These are phyloP conservation scores for Amphicarpaea edgeworthii DNA, from an alignment of 306 rosid genomes.

Conservation along the genomic window DNA sequence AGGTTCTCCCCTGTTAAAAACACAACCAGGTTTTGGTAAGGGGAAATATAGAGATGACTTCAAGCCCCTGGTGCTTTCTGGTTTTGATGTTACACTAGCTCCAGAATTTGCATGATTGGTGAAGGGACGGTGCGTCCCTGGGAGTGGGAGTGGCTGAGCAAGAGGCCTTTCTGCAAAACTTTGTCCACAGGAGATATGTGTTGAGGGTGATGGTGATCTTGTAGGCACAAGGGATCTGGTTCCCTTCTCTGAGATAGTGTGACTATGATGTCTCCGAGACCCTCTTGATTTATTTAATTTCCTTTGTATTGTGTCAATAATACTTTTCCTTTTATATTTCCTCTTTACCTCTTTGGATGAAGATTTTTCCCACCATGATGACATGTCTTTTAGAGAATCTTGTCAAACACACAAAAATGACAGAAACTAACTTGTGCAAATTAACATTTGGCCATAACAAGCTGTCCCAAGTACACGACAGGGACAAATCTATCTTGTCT, in stretches of 20 bases:
- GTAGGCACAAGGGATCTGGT: slow-evolving; percentile 59
- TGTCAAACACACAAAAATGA: neutral
- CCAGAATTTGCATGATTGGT: slow-evolving; percentile 64
- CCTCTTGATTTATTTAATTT: slow-evolving; percentile 65
- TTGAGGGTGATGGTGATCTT: slow-evolving; percentile 73
- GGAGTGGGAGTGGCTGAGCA: slow-evolving; percentile 77
- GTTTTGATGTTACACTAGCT: slow-evolving; percentile 55
- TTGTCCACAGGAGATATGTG: slow-evolving; percentile 65
- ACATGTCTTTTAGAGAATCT: slow-evolving; percentile 55
- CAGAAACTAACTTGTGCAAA: slow-evolving; percentile 21
- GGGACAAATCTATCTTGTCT: slow-evolving; percentile 25
- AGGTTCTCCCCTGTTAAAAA: slow-evolving; percentile 59
- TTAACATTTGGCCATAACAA: slow-evolving; percentile 27
- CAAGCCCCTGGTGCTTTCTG: slow-evolving; percentile 54
- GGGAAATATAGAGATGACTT: slow-evolving; percentile 59
- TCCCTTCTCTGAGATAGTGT: slow-evolving; percentile 64
- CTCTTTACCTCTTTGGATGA: slow-evolving; percentile 73
- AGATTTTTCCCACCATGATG: slow-evolving; percentile 80
- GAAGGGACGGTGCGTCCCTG: slow-evolving; percentile 53
- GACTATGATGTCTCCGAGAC: slow-evolving; percentile 59
- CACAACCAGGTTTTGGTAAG: slow-evolving; percentile 64
- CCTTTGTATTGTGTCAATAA: slow-evolving; percentile 64
- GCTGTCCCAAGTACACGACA: neutral
- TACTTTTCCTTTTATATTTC: slow-evolving; percentile 68
- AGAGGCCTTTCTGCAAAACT: slow-evolving; percentile 73